Evolutionary conservation across 306 rosid genomes (phyloP).

Genomic region (Sindora glabra): DNA sequence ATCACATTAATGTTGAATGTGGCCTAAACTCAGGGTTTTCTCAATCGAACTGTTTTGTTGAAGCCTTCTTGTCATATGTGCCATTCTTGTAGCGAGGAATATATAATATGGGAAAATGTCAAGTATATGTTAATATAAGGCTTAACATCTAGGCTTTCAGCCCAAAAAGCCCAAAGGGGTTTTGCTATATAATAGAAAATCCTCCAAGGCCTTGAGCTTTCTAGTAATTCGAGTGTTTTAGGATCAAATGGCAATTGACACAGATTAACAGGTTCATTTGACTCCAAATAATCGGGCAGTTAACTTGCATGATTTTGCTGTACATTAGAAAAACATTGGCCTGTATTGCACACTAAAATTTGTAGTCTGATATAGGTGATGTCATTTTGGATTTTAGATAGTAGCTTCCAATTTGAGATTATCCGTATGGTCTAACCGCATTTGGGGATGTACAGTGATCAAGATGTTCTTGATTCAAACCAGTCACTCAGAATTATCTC

Average conservation of each 20-base stretch:
- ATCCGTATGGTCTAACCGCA: conserved; percentile 5
- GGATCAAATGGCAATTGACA: no score
- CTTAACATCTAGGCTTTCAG: no score
- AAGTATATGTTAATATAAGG: neutral
- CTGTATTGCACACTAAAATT: neutral
- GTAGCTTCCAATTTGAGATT: neutral
- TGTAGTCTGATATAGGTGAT: neutral
- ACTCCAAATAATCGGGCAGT: neutral
- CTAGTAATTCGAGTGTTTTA: no score
- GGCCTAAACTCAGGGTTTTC: no score
- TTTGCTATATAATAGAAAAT: no score
- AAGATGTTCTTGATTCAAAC: conserved; percentile 44
- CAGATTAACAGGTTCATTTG: neutral
- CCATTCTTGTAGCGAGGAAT: neutral
- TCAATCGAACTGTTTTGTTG: neutral
- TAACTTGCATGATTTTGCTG: neutral
- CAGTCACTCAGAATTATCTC: conserved; percentile 77
- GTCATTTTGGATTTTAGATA: neutral
- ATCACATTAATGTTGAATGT: no score
- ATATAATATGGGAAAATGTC: neutral
- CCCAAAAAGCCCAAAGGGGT: no score
- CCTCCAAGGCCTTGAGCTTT: no score
- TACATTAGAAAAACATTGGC: neutral
- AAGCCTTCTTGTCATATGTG: neutral
- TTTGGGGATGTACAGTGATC: conserved; percentile 47